phyloP scores from a whole-genome alignment of 164 flowering plant species.

The Macadamia integrifolia region DNA sequence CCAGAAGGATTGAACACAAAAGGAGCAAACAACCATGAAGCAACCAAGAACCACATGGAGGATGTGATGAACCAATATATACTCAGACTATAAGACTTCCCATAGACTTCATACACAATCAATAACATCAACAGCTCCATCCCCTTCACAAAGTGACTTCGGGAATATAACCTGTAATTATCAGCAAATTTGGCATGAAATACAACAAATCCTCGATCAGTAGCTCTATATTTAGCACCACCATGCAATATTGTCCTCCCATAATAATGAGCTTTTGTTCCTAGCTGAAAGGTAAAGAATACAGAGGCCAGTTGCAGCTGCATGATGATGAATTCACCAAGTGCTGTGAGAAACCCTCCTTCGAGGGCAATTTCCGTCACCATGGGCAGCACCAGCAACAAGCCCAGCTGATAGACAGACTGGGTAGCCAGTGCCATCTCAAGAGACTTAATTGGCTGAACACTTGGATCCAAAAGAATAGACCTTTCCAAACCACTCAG shows the following conservation, averaged over 20 bases:
- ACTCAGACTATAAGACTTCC: constrained; percentile 62
- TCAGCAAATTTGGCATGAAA: constrained; percentile 91
- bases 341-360: constrained; percentile 86
- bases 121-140: constrained; percentile 69
- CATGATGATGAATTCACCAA: constrained; percentile 87
- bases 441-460: constrained; percentile 59
- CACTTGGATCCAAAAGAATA: constrained; percentile 46
- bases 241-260: constrained; percentile 98
- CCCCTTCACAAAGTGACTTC: constrained; percentile 97
- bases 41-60: constrained; percentile 97
- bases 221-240: constrained; percentile 89
- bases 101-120: constrained; percentile 71
- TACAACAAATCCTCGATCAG: constrained; percentile 96
- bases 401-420: constrained; percentile 80
- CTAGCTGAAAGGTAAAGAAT: constrained; percentile 95
- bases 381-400: constrained; percentile 88
- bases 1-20: constrained; percentile 96
- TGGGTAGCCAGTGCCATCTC: constrained; percentile 85
- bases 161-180: constrained; percentile 84
- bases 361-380: constrained; percentile 96
- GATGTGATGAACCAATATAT: constrained; percentile 71
- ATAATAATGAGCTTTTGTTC: constrained; percentile 89
- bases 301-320: constrained; percentile 96
- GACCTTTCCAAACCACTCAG: constrained; percentile 86
- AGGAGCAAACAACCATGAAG: constrained; percentile 96